Evolutionary conservation across 441 rosid species (phyloP).

Genomic region (Gossypium laxum): DNA sequence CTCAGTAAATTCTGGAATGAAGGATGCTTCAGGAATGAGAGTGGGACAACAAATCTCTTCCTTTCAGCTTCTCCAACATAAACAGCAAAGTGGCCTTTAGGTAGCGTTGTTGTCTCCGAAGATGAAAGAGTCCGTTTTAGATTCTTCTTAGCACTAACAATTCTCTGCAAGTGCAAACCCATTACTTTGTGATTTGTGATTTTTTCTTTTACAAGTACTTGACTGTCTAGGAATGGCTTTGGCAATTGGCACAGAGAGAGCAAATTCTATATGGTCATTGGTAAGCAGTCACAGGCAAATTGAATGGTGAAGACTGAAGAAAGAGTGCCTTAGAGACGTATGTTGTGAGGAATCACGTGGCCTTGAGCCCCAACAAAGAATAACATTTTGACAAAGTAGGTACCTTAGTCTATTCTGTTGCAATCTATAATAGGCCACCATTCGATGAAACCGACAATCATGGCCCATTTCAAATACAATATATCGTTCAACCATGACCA

Average conservation of each 20-base stretch:
- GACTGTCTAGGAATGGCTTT: not conserved
- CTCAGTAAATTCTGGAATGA: constrained; percentile 17
- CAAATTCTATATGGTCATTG: not conserved
- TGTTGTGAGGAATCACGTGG: constrained; percentile 14
- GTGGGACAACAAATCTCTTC: constrained; percentile 20
- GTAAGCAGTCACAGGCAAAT: not conserved
- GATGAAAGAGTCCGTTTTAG: not conserved
- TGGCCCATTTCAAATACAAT: not conserved
- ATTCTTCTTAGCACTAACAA: not conserved
- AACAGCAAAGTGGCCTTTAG: constrained; percentile 27
- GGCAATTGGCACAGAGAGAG: not conserved
- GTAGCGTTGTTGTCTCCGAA: constrained; percentile 14
- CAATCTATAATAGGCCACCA: not conserved
- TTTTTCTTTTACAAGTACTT: not conserved
- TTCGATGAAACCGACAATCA: constrained; percentile 2
- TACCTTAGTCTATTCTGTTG: not conserved
- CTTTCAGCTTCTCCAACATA: constrained; percentile 21
- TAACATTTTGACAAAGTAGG: not conserved
- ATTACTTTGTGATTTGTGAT: not conserved
- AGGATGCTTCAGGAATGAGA: constrained; percentile 17
- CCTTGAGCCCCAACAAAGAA: not conserved
- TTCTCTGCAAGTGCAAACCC: constrained; percentile 5
- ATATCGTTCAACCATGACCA: not conserved
- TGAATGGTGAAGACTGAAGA: not conserved
- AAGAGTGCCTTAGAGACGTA: not conserved